Evolutionary conservation across 2,329 filamentous ascomycete species (phyloP).

Genomic region (Aurifilum marmelostoma): DNA sequence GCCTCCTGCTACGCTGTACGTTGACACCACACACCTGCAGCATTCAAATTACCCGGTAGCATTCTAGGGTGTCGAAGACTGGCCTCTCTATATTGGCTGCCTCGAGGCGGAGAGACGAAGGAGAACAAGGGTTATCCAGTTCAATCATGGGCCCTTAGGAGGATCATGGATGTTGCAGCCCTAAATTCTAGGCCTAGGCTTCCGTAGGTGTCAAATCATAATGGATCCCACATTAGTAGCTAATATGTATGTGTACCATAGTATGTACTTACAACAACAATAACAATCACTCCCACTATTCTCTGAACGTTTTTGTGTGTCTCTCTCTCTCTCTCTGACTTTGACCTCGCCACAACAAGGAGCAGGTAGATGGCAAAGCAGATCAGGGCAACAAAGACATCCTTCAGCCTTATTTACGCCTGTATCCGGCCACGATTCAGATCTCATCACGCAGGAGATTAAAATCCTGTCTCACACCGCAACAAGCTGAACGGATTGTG

Average conservation of each 20-base stretch:
- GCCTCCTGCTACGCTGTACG: not conserved
- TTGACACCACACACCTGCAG: not conserved
- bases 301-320: not conserved
- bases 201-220: too few species aligned
- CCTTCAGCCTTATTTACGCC: not conserved
- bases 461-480: slow-evolving; percentile 8
- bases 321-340: not conserved
- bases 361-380: not conserved
- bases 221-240: not conserved
- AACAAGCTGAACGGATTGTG: not conserved
- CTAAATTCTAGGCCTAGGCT: not conserved
- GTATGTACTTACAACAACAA: too few species aligned
- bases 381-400: not conserved
- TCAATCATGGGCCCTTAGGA: not conserved
- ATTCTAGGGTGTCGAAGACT: not conserved
- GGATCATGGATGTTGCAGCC: not conserved
- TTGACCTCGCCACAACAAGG: not conserved
- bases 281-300: too few species aligned
- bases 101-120: not conserved
- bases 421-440: not conserved
- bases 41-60: not conserved
- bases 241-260: too few species aligned
- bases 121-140: not conserved
- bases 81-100: not conserved
- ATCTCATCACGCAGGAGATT: not conserved